Conservation (phyloP, 1,139 yeast species). For the Meyerozyma guilliermondii region DNA sequence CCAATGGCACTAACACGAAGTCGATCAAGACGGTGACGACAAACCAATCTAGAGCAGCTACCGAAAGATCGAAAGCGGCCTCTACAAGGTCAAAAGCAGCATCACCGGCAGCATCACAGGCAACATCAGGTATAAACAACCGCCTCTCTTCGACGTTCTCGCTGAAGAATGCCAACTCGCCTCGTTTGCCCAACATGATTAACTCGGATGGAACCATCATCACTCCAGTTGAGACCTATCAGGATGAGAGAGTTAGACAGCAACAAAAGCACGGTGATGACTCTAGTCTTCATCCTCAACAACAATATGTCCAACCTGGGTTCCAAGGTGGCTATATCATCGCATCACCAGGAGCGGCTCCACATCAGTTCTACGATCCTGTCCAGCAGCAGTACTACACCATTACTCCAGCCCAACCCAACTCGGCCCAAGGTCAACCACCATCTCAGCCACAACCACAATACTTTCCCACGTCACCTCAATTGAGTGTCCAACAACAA, state of each 20-base stretch:
- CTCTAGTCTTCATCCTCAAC: constrained; percentile 7
- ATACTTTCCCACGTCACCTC: constrained; percentile 35
- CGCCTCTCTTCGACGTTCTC: constrained; percentile 37
- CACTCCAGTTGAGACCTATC: constrained; percentile 34
- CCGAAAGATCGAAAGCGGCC: constrained; percentile 5
- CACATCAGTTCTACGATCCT: constrained; percentile 43
- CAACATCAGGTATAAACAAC: constrained; percentile 21
- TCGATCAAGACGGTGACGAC: constrained; percentile 21
- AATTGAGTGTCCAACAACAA: constrained; percentile 14
- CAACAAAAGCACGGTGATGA: constrained; percentile 1
- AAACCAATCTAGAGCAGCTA: constrained; percentile 8
- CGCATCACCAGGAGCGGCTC: constrained; percentile 11
- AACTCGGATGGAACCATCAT: constrained; percentile 46
- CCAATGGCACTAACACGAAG: constrained; percentile 20
- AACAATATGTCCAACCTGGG: constrained; percentile 3
- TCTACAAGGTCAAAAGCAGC: constrained; percentile 5
- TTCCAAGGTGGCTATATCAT: constrained; percentile 1
- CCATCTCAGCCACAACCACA: constrained; percentile 29
- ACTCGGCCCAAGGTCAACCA: constrained; percentile 8
- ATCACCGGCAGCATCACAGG: constrained; percentile 18
- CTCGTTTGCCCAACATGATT: constrained; percentile 37
- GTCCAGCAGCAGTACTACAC: constrained; percentile 44
- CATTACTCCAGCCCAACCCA: constrained; percentile 28
- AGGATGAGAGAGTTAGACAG: constrained; percentile 4
- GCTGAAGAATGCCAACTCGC: constrained; percentile 30